Evolutionary conservation across 2,329 filamentous ascomycete genomes (phyloP).

Genomic region (Xenosphaeropsis pyriputrescens): DNA sequence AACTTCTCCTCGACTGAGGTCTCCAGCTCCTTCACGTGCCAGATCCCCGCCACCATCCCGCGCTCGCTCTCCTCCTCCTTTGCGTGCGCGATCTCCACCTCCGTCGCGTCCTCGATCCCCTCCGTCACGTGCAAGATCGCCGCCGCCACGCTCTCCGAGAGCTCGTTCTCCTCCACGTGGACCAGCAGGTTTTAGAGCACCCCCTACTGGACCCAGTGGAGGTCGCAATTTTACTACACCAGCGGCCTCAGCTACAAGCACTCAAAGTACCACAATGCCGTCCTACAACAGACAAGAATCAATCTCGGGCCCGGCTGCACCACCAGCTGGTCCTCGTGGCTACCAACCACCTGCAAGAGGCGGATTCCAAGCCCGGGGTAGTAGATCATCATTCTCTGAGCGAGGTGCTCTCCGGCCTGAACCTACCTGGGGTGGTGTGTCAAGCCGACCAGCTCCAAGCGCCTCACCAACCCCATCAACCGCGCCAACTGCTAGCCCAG

Average conservation of each 20-base stretch:
- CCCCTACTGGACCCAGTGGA: constrained; percentile 16
- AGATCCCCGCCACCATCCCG: no score
- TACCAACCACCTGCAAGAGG: constrained; percentile 14
- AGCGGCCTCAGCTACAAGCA: constrained; percentile 7
- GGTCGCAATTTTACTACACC: constrained; percentile 15
- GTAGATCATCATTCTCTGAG: constrained; percentile 14
- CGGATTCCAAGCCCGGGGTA: constrained; percentile 10
- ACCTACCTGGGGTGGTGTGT: constrained; percentile 12
- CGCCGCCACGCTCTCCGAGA: constrained; percentile 6
- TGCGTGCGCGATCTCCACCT: no score
- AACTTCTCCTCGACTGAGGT: background rate
- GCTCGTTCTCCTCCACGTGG: constrained; percentile 16
- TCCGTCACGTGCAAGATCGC: constrained; percentile 1
- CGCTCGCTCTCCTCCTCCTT: no score
- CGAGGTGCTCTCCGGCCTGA: constrained; percentile 10
- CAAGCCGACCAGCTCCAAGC: constrained; percentile 9
- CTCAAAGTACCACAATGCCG: constrained; percentile 6
- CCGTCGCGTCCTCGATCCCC: no score
- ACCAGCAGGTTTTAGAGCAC: constrained; percentile 15
- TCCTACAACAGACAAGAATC: constrained; percentile 10
- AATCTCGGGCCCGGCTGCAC: constrained; percentile 10
- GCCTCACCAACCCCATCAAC: constrained; percentile 13
- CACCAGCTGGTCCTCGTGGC: constrained; percentile 17
- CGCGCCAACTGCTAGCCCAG: constrained; percentile 3
- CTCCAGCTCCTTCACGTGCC: no score